Conservation (phyloP, 2,329 filamentous ascomycete genomes). For the Neonectria hederae region DNA sequence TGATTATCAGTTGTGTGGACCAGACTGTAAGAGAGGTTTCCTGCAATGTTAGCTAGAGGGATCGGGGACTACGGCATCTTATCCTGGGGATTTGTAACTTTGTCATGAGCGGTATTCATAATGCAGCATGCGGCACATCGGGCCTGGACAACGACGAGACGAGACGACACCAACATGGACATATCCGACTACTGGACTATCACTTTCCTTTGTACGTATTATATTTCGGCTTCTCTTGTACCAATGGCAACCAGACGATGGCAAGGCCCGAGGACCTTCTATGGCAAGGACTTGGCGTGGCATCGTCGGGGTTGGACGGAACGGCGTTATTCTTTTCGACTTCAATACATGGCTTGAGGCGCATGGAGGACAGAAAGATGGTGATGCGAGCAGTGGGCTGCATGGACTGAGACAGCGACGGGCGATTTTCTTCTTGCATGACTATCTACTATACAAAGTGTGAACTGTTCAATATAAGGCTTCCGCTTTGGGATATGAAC, state of each 20-base stretch:
- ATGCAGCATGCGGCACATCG: constrained; percentile 44
- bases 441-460: constrained; percentile 30
- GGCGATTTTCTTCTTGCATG: constrained; percentile 34
- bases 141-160: constrained; percentile 44
- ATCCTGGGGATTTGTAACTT: constrained; percentile 39
- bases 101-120: constrained; percentile 43
- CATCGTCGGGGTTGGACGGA: constrained; percentile 31
- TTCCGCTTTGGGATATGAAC: constrained; percentile 12
- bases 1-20: constrained; percentile 36
- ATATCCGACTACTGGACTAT: constrained; percentile 41
- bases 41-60: constrained; percentile 25
- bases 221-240: constrained; percentile 42
- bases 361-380: constrained; percentile 32
- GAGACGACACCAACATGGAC: constrained; percentile 46
- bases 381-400: constrained; percentile 42
- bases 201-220: constrained; percentile 43
- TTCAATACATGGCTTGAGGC: constrained; percentile 33
- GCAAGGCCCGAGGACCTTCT: constrained; percentile 22
- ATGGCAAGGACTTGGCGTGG: constrained; percentile 21
- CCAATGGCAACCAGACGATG: constrained; percentile 35
- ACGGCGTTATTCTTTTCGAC: constrained; percentile 35
- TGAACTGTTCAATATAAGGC: constrained; percentile 23
- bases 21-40: constrained; percentile 30
- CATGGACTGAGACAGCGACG: constrained; percentile 28
- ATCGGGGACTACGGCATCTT: constrained; percentile 33